Evolutionary conservation across 192 early-diverging fungal genomes (phyloP), one percentile per base, ranked within the genome.

Genomic region (Gaertneriomyces sp.): DNA sequence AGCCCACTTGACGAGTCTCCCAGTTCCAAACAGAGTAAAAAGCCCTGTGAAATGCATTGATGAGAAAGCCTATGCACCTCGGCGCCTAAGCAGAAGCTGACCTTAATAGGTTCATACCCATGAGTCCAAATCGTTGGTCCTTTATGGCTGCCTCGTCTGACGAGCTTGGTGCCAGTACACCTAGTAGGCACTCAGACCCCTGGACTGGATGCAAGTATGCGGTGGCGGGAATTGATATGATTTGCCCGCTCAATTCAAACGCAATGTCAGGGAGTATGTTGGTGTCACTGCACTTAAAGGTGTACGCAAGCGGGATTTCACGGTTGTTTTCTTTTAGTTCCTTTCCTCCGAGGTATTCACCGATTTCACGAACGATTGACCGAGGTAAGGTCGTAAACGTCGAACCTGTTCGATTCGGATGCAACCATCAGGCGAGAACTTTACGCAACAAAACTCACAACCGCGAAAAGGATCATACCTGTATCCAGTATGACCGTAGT

Each of bases 21-120:
- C 49, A 51, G 20, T 51, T 51, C 49, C 49, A 51, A 5, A 20
- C 49, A 51, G 49, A 17, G 49, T 51, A 51, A 51, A 51, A 51
- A 17, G 49, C 49, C 20, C 49, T 51, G 49, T 51, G 49, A 51
- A 17, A 51, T 20, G 20, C 49, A 51, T n/a, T 51, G n/a, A 51
- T n/a, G n/a, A 51, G n/a, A 51, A 51, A 20, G 20, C 49, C 20
- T 6, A 5, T 5, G 6, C n/a, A 51, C 20, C 4, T n/a, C 49
- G 20, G 6, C 49, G 49, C n/a, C 4, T 51, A 51, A 17, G 6
- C 3, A 3, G 3, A 51, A 51, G n/a, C 49, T 51, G 5, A 51
- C 49, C 49, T 51, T 20, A 51, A 0, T n/a, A 51, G n/a, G 49
- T 51, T 51, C 49, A 51, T 51, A 6, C 49, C 49, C 49, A 51